Percentiles rank a stretch among this genome's conserved stretches.
Evolutionary conservation across 78 protist genomes (phyloP).

Genomic region (Dictyostelium citrinum): DNA sequence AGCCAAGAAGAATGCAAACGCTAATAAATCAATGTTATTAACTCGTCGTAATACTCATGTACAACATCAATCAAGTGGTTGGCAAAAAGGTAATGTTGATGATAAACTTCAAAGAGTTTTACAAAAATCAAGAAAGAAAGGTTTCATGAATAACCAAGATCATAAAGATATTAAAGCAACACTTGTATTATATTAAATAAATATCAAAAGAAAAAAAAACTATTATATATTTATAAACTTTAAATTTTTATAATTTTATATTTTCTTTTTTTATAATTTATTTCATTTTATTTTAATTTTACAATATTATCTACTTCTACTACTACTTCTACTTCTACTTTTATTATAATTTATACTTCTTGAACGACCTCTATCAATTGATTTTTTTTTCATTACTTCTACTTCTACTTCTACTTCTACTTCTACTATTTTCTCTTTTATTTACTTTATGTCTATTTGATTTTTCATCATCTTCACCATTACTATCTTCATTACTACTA

Average conservation of each 20-base stretch:
- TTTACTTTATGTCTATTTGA: background rate
- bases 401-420: background rate
- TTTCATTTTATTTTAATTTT: background rate
- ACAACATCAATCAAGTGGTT: background rate
- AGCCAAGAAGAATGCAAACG: background rate
- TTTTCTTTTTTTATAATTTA: background rate
- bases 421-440: background rate
- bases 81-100: constrained; percentile 43
- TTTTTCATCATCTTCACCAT: background rate
- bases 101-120: constrained; percentile 65
- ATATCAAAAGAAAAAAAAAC: background rate
- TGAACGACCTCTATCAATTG: background rate
- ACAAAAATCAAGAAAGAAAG: constrained; percentile 42
- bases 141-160: constrained; percentile 44
- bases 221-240: too few species aligned
- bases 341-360: background rate
- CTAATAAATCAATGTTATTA: background rate
- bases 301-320: background rate
- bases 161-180: constrained; percentile 30
- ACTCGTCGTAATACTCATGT: background rate
- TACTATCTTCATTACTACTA: background rate
- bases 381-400: background rate
- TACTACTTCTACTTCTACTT: background rate
- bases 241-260: background rate
- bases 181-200: constrained; percentile 33